Base-by-base conservation (phyloP, 768 basidiomycete genomes). In the Kwoniella europaea region DNA sequence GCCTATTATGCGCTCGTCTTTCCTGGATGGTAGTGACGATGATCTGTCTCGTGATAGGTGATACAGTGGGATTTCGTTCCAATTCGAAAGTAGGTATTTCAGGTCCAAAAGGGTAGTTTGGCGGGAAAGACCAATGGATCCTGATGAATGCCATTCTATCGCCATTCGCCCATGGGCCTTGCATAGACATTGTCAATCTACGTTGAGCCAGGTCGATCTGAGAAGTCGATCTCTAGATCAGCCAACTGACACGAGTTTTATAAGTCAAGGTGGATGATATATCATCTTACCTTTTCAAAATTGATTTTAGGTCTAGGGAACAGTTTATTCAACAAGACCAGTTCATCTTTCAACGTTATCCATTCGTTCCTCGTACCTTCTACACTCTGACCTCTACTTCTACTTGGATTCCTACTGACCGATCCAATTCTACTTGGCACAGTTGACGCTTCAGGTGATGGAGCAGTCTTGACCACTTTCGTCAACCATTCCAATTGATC, bases 131-230 rank as follows among this genome's bases (percentile, higher is more conserved):
- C 85, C 97, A 95, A 1, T 92, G 91, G 29, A 96, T 88, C 0
- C 95, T 90, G 68, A 94, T 89, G 84, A 93, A 94, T 7, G 83
- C 82, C 69, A 91, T 91, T 20, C 90, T 91, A 12, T 90, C 90
- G 0, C 87, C 88, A 67, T 91, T 91, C n/a, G 92, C 93, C 94
- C 94, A 95, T 2, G 93, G 94, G 2, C 92, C 92, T 72, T 92
- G 89, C 54, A 98, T 85, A 4, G 93, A 92, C 58, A 97, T 86
- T 1, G 93, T 94, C 75, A 92, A 92, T 15, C 89, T 91, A 10
- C 93, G 89, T 75, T 84, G 84, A 13, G 79, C 79, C 42, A 85
- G 71, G 68, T 86, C 85, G 63, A 86, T 81, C 85, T 86, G 67
- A 4, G n/a, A 18, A 22, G 27, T 27, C 27, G 27, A 27, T 27